Conservation (phyloP, 768 basidiomycete genomes). For the Termitomyces sp. region DNA sequence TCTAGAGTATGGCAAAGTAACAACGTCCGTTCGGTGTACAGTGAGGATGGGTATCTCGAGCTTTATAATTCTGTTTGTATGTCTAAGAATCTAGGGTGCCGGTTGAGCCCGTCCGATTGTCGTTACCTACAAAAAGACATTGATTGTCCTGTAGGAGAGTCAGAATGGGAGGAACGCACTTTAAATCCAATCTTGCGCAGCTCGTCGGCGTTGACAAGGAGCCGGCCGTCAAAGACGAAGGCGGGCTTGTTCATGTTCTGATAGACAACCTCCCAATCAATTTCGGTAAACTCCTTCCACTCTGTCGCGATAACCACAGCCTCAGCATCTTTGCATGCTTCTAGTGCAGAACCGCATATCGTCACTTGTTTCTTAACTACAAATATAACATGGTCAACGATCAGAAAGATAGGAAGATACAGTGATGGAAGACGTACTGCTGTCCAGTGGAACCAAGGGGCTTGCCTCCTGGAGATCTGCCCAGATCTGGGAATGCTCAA, state of each 20-base stretch:
- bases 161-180: constrained; percentile 31
- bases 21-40: constrained; percentile 5
- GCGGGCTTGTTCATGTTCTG: constrained; percentile 94
- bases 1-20: constrained; percentile 7
- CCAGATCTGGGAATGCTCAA: constrained; percentile 86
- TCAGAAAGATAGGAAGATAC: not conserved
- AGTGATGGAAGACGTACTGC: constrained; percentile 47
- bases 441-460: constrained; percentile 56
- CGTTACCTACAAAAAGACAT: constrained; percentile 35
- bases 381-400: not conserved
- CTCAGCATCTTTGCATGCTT: constrained; percentile 86
- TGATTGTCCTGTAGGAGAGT: not conserved
- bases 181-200: constrained; percentile 89
- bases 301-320: constrained; percentile 96
- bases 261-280: constrained; percentile 89
- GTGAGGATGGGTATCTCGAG: constrained; percentile 8
- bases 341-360: constrained; percentile 70
- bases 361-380: constrained; percentile 87
- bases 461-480: constrained; percentile 64
- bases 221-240: constrained; percentile 91
- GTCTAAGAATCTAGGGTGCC: not conserved
- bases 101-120: constrained; percentile 45
- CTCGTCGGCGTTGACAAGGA: constrained; percentile 78
- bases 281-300: constrained; percentile 93
- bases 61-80: not conserved